Base-by-base conservation (phyloP, 176 grass and related monocot genomes). In the Cenchrus fungigraminus region DNA sequence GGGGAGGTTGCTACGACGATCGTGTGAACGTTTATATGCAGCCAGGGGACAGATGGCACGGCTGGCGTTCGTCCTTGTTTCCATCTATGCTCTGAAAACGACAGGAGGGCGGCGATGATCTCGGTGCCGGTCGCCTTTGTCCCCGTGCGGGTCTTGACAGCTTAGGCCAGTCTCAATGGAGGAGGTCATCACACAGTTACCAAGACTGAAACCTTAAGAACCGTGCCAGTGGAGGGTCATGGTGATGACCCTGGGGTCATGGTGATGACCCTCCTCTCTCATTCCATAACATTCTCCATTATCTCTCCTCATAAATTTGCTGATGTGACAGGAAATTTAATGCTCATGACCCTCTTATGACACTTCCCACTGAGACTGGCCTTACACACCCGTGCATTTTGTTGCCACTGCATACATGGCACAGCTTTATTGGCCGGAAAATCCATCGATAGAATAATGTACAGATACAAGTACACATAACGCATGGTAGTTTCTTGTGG, bases 41-140 rank as follows among this genome's bases (percentile, higher is more conserved):
- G 40, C 13, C 12, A 11, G 0, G 37, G 20, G 3, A 74, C 62
- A 85, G 68, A 67, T 89, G 76, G 55, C 61, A 80, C 10, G 19
- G 32, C 59, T 46, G 84, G 75, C 44, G 17, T 61, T 40, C 74
- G 31, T 74, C 89, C 80, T 91, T 91, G 85, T 75, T 91, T 91
- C 53, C 62, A 87, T 87, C 89, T 87, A 87, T 47, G 25, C 7
- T 32, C 2, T 91, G 89, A 91, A 60, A 91, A 91, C 53, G 85
- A 87, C 89, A 69, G 31, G 11, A 84, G 89, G 71, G 49, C 45
- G 89, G 31, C 89, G 89, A 68, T 84, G 68, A 47, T 87, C 80
- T 71, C 89, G 89, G 89, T 87, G 89, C 68, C 62, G 40, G 8
- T 3, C 9, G 0, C 2, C 16, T 91, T 91, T 87, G 84, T 80